phyloP scores from a whole-genome alignment of 371 early-diverging fungal genomes.

The Lichtheimia corymbifera region DNA sequence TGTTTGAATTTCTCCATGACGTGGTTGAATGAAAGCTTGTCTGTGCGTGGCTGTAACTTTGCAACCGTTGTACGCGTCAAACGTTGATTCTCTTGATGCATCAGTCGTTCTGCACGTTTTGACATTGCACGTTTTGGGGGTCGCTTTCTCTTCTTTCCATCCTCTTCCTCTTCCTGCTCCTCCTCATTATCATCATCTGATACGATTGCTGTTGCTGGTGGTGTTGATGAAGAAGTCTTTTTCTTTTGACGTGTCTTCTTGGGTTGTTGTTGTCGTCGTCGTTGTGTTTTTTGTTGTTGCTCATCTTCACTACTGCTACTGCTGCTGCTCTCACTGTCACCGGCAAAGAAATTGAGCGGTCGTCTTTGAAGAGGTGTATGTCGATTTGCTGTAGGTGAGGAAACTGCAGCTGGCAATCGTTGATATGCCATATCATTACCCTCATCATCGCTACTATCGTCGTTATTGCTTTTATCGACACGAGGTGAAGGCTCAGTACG shows the following conservation, averaged over 20 bases:
- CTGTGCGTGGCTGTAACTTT: conserved; percentile 16
- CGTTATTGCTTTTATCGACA: not conserved
- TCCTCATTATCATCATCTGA: conserved; percentile 5
- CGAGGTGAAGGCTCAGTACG: not conserved
- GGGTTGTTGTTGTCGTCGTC: not conserved
- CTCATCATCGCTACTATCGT: conserved; percentile 1
- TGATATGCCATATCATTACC: conserved; percentile 1
- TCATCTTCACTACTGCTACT: conserved; percentile 4
- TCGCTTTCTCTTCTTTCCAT: conserved; percentile 1
- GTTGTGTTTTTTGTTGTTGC: not conserved
- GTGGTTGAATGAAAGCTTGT: conserved; percentile 12
- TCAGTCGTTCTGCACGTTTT: conserved; percentile 19
- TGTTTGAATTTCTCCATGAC: conserved; percentile 17
- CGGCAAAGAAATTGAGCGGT: not conserved
- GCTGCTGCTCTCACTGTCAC: conserved; percentile 5
- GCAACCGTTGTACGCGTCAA: conserved; percentile 15
- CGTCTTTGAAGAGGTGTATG: not conserved
- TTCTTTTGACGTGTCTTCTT: conserved; percentile 2
- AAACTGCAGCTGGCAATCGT: not conserved
- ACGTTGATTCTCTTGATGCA: conserved; percentile 28
- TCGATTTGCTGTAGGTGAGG: conserved; percentile 1
- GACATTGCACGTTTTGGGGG: conserved; percentile 15
- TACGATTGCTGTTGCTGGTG: not conserved
- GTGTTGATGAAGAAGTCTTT: not conserved
- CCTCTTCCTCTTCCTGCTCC: conserved; percentile 1